A percentile compares a stretch with the other conserved stretches of the same genome.
Evolutionary conservation across 345 rosid genomes (phyloP).

Genomic region (Brassica carinata): DNA sequence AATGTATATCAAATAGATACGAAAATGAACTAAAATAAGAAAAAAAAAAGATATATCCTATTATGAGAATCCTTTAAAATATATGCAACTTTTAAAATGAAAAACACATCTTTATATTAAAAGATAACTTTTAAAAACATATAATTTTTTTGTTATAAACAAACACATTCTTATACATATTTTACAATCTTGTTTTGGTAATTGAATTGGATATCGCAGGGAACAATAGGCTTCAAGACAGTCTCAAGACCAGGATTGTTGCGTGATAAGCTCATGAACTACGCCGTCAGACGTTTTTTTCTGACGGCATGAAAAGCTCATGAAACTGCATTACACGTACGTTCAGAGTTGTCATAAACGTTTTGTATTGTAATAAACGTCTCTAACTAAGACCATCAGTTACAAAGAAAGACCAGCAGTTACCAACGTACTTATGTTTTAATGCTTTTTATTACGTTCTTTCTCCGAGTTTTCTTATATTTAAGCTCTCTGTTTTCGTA

Average conservation of each 20-base stretch:
- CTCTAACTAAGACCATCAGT: conserved; percentile 15
- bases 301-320: too few species aligned
- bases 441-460: neutral
- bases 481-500: conserved; percentile 24
- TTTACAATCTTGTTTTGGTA: conserved; percentile 77
- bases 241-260: conserved; percentile 43
- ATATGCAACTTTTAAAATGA: too few species aligned
- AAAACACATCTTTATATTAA: too few species aligned
- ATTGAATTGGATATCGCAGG: conserved; percentile 77
- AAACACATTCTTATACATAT: too few species aligned
- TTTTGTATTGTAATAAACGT: neutral
- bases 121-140: too few species aligned
- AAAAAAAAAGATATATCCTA: too few species aligned
- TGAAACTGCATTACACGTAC: too few species aligned
- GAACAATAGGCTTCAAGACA: conserved; percentile 74
- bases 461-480: neutral
- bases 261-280: conserved; percentile 61
- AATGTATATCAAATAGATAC: too few species aligned
- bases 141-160: too few species aligned
- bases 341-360: neutral
- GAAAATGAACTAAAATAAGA: too few species aligned
- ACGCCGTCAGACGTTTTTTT: too few species aligned
- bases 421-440: conserved; percentile 10
- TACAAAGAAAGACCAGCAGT: conserved; percentile 21
- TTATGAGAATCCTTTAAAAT: too few species aligned